Base-by-base conservation (phyloP, 2,329 filamentous ascomycete species). In the Tolypocladium sp. region DNA sequence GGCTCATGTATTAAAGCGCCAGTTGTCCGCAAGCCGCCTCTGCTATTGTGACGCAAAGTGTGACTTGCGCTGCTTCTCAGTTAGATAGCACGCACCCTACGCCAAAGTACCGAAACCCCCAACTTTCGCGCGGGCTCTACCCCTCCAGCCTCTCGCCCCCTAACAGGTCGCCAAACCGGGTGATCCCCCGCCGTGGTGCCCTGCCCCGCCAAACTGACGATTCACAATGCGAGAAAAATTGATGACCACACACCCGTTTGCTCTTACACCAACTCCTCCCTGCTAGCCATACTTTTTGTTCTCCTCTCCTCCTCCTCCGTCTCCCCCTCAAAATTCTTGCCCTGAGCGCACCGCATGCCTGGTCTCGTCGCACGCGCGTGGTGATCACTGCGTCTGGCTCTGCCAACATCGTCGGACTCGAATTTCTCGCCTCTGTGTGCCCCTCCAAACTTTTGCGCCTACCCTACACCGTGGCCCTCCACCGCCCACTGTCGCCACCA, bases 401-500 rank as follows among this genome's bases (percentile, higher is more conserved):
- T 27, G 57, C 56, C 42, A 41, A 38, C 44, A 20, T 56, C 22
- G 12, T 8, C 35, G 10, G 22, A 30, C 57, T n/a, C 41, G 10
- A 46, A 25, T 44, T 54, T 41, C n/a, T 49, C 38, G 37, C 46
- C 54, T 55, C 30, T 15, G 49, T 37, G 27, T 22, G 25, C 46
- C 42, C 56, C 57, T 58, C 57, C 54, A 40, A 37, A 30, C 25
- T 22, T 49, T 56, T 57, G 44, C 56, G 25, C 30, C n/a, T 58
- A 59, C 58, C 58, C 61, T 56, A 52, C 44, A 58, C 57, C 38
- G 41, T 20, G 15, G 40, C 41, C 49, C 58, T 46, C 25, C 15
- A 49, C 33, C 60, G 49, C 57, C 60, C 62, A 63, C 60, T 59
- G 63, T 63, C 63, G 68, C 69, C 77, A 82, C 70, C 71, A 96